phyloP scores from a whole-genome alignment of 805 yeast genomes.

The Yarrowia alimentaria region DNA sequence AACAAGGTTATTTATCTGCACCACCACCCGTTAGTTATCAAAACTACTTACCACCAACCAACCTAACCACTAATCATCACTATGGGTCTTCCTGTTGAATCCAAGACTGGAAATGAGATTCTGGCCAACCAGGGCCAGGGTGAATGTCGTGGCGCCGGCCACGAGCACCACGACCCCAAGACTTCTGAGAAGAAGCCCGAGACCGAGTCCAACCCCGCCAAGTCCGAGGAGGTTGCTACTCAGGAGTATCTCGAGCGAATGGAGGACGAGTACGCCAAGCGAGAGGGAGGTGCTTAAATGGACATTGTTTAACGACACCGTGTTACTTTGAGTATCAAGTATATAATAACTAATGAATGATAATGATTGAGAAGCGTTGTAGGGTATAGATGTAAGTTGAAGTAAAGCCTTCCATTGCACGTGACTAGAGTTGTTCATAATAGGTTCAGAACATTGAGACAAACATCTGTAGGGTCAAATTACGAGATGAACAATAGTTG shows the following conservation, averaged over 20 bases:
- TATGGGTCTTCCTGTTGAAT: constrained; percentile 19
- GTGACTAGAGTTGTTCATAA: too few relatives aligned
- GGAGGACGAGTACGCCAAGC: constrained; percentile 50
- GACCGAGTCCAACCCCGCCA: constrained; percentile 4
- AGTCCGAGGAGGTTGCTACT: constrained; percentile 30
- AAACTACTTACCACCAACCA: neutral
- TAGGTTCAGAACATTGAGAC: too few relatives aligned
- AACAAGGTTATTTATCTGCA: constrained; percentile 1
- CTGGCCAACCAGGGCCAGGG: constrained; percentile 13
- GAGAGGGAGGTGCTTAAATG: constrained; percentile 38
- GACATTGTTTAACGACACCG: neutral
- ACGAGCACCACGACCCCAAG: constrained; percentile 14
- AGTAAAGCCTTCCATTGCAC: too few relatives aligned
- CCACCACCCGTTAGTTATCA: neutral
- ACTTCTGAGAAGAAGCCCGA: constrained; percentile 10
- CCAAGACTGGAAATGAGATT: constrained; percentile 3
- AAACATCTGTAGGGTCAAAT: too few relatives aligned
- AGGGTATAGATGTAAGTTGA: too few relatives aligned
- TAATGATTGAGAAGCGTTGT: neutral
- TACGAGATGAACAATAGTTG: too few relatives aligned
- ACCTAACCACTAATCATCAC: neutral
- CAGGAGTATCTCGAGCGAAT: constrained; percentile 35
- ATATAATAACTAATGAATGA: neutral
- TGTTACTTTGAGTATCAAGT: too few relatives aligned
- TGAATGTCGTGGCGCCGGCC: neutral